A percentile compares a stretch with the other conserved stretches of the same genome.
phyloP scores from a whole-genome alignment of 192 early-diverging fungal species.

The Backusella australiensis region DNA sequence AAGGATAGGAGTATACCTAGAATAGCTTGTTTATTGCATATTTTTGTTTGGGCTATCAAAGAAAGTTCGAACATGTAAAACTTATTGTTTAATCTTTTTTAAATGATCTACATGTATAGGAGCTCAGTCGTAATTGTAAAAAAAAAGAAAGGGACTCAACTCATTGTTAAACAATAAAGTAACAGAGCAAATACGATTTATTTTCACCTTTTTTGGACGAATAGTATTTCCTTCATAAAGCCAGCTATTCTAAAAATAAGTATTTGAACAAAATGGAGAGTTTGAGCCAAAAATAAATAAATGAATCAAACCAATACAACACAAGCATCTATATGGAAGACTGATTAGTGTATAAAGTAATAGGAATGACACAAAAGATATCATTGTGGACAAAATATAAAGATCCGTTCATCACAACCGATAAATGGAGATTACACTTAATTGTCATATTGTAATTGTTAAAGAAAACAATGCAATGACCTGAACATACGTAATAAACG shows the following conservation, averaged over 20 bases:
- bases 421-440: neutral
- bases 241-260: neutral
- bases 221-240: neutral
- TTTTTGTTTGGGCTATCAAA: too few species aligned
- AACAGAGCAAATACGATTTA: neutral
- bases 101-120: too few species aligned
- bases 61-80: too few species aligned
- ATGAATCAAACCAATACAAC: neutral
- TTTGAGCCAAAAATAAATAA: neutral
- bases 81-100: too few species aligned
- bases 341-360: neutral
- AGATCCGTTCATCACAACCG: neutral
- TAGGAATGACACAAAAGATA: neutral
- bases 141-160: neutral
- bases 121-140: neutral
- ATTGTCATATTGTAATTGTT: too few species aligned
- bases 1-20: too few species aligned
- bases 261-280: neutral
- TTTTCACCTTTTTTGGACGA: neutral
- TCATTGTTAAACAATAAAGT: neutral
- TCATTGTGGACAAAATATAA: neutral
- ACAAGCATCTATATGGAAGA: neutral
- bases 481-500: neutral
- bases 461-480: neutral
- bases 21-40: too few species aligned